Evolutionary conservation across 2,329 filamentous ascomycete genomes (phyloP), one percentile per base, ranked within the genome.

Genomic region (Fusarium annulatum): DNA sequence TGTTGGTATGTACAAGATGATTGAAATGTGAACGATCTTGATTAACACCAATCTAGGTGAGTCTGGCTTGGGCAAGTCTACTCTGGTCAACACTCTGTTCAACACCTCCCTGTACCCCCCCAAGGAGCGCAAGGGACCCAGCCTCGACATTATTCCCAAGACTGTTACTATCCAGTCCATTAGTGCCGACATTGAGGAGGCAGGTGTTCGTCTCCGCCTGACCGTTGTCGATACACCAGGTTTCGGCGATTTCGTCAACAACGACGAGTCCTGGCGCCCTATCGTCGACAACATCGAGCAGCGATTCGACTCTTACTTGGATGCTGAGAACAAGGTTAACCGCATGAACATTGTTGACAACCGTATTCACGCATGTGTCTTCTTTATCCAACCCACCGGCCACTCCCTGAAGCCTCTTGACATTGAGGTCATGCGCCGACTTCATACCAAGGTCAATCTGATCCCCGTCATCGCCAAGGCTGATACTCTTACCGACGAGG

Each of bases 311-410:
- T 95, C 96, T 61, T 99, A 98, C 85, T 89, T 99, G 68, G 96
- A 99, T 85, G 96, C 96, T 51, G 96, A 99, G 90, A 99, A 99
- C 91, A 99, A 98, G 91, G 95, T 99, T 84, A 99, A 99, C 89
- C 94, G 96, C 80, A 97, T 98, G 92, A 99, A 99, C 90, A 98
- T 98, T 84, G 93, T 99, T 73, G 96, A 99, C 87, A 99, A 98
- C 89, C 94, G 96, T 79, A 97, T 99, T 74, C 96, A 99, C 81
- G 96, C 96, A 64, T 98, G 97, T 80, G 96, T 99, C 73, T 99
- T 98, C 91, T 99, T 99, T 88, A 98, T 99, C 80, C 96, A 99
- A 87, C 96, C 96, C 76, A 99, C 96, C 38, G 96, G 96, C 71
- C 96, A 99, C 88, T 97, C 96, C 39, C 88, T 99, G 81, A 99